Percentiles rank a stretch among this genome's conserved stretches.
Conservation (phyloP, 2,329 filamentous ascomycete species). For the Fusarium mexicanum region DNA sequence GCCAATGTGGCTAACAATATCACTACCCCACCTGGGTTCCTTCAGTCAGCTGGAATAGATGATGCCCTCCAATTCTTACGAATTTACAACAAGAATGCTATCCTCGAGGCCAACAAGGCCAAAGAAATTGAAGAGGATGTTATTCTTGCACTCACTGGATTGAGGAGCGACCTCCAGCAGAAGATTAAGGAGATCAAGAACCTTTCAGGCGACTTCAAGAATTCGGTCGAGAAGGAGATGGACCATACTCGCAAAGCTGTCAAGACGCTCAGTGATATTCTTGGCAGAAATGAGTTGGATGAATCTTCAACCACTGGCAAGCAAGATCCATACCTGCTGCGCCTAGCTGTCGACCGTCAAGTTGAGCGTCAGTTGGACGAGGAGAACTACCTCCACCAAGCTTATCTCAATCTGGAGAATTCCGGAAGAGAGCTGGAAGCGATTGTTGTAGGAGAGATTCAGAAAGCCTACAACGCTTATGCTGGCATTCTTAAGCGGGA, state of each 20-base stretch:
- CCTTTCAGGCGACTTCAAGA: conserved; percentile 94
- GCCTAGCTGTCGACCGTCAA: conserved; percentile 86
- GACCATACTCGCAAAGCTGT: conserved; percentile 84
- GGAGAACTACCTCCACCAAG: conserved; percentile 97
- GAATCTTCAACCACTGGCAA: conserved; percentile 78
- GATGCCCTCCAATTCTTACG: conserved; percentile 86
- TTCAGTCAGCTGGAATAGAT: conserved; percentile 83
- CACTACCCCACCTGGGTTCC: conserved; percentile 76
- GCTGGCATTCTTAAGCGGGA: conserved; percentile 92
- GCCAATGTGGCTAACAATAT: conserved; percentile 87
- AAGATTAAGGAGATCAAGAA: conserved; percentile 99
- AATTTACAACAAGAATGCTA: conserved; percentile 82
- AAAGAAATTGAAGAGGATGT: conserved; percentile 92
- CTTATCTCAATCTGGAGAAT: conserved; percentile 92
- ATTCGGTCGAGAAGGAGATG: conserved; percentile 94
- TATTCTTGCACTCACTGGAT: conserved; percentile 83
- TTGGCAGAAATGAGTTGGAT: conserved; percentile 83
- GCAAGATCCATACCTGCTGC: conserved; percentile 90
- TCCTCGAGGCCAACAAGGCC: conserved; percentile 86
- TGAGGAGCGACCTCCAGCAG: conserved; percentile 88
- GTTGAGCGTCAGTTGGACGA: conserved; percentile 94
- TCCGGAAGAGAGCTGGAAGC: conserved; percentile 95
- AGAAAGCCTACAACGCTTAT: conserved; percentile 96
- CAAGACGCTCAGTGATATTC: conserved; percentile 79
- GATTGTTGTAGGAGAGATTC: conserved; percentile 96